Base-by-base conservation (phyloP, 2,329 filamentous ascomycete species). In the Magnaporthiopsis poae region DNA sequence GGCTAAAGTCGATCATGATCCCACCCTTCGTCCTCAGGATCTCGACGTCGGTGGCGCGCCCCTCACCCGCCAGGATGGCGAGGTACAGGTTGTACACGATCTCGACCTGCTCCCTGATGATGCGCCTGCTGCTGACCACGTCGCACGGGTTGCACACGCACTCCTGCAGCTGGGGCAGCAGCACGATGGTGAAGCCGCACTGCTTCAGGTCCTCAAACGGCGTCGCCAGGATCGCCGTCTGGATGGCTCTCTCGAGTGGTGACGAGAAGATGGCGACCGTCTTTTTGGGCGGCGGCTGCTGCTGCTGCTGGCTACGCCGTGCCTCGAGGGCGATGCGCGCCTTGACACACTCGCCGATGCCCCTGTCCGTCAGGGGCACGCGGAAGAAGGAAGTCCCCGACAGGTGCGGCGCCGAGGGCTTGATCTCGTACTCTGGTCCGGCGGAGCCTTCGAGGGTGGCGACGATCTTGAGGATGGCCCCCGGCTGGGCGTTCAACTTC, bases 161-260 rank as follows among this genome's bases (percentile, higher is more conserved):
- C 56, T 65, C 63, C 46, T 65, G 63, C 11, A 65, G 27, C 29
- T 60, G 31, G n/a, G 63, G 52, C 18, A 65, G 18, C 9, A 65
- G 46, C 29, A 4, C n/a, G 63, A 65, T 29, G 25, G 56, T 46
- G 29, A 31, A 65, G 29, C 31, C 29, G 31, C 63, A 65, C 12
- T 11, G n/a, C 25, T 21, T 35, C 15, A 65, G 56, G 39, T 25
- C 46, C 63, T 21, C 29, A 7, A 65, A 65, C 11, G 63, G 63
- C 29, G 56, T 60, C 1, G 63, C 27, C n/a, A 65, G 56, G 63
- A 65, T 61, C 5, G 63, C 63, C 7, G 63, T 65, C 52, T 60
- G 29, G 29, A 65, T 52, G 31, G 52, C 46, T 2, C 63, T 15
- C 18, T 65, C 63, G 5, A 65, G 46, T 5, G 63, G 52, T 3